phyloP scores from a whole-genome alignment of 2,329 filamentous ascomycete species.

The Botrytis hyacinthi region DNA sequence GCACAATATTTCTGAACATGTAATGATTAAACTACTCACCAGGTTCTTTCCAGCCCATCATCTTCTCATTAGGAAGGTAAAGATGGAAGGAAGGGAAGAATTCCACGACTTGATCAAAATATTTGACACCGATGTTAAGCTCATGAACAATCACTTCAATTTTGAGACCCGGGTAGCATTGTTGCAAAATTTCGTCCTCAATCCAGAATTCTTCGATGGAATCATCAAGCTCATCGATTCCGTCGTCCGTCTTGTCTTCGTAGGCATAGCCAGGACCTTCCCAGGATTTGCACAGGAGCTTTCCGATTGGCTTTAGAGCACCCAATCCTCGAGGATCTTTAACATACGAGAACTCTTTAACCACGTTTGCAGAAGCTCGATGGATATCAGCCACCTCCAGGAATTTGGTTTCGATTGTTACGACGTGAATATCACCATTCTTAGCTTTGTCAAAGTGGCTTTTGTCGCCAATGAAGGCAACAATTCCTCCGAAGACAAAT shows the following conservation, averaged over 20 bases:
- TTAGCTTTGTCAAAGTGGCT: constrained; percentile 39
- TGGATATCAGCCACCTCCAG: constrained; percentile 60
- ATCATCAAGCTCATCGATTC: constrained; percentile 32
- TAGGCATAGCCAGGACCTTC: constrained; percentile 39
- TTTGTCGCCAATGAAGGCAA: constrained; percentile 43
- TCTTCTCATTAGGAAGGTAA: constrained; percentile 66
- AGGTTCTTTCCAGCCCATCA: constrained; percentile 64
- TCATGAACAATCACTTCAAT: constrained; percentile 54
- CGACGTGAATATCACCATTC: constrained; percentile 42
- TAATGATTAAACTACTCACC: constrained; percentile 24
- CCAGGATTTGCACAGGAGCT: constrained; percentile 45
- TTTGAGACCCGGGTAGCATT: constrained; percentile 65
- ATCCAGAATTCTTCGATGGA: constrained; percentile 60
- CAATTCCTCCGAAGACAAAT: constrained; percentile 45
- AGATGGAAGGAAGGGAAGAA: constrained; percentile 62
- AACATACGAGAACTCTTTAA: constrained; percentile 47
- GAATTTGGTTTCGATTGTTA: constrained; percentile 50
- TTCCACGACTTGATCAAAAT: constrained; percentile 58
- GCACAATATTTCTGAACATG: background rate
- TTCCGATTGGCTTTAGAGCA: constrained; percentile 46
- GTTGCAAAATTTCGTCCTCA: constrained; percentile 58
- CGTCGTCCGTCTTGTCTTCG: constrained; percentile 34
- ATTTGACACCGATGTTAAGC: constrained; percentile 59
- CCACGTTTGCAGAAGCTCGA: constrained; percentile 43
- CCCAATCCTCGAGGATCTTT: constrained; percentile 38